Conservation (phyloP, 2,329 filamentous ascomycete species). For the Penicillium sp. region DNA sequence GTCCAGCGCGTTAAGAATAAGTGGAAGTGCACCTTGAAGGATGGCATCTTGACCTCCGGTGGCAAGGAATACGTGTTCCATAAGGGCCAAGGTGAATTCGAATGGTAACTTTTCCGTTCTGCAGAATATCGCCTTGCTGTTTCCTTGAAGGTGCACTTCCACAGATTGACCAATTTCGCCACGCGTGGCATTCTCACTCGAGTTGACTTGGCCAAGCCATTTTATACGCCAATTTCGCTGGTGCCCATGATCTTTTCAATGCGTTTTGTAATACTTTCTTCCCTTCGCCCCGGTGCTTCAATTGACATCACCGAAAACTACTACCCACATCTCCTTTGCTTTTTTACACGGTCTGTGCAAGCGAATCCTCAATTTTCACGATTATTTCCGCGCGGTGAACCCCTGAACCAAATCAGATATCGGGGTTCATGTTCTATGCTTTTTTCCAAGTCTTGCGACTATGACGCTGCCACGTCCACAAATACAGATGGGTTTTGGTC, state of each 20-base stretch:
- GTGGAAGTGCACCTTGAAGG: slow-evolving; percentile 98
- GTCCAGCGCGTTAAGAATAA: slow-evolving; percentile 99
- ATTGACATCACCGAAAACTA: slow-evolving; percentile 12
- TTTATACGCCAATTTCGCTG: neutral
- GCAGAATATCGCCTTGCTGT: no score
- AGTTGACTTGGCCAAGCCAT: neutral
- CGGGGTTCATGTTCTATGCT: slow-evolving; percentile 6
- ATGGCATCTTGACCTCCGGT: slow-evolving; percentile 87
- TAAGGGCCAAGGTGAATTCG: slow-evolving; percentile 94
- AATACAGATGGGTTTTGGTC: slow-evolving; percentile 16
- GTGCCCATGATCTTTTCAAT: slow-evolving; percentile 5
- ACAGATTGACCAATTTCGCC: neutral
- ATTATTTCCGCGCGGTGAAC: neutral
- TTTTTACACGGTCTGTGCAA: slow-evolving; percentile 13
- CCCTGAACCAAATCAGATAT: slow-evolving; percentile 6
- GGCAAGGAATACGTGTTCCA: slow-evolving; percentile 97
- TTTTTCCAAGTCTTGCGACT: slow-evolving; percentile 7
- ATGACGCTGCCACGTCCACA: slow-evolving; percentile 24
- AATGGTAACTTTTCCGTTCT: slow-evolving; percentile 63
- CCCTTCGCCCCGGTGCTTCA: neutral
- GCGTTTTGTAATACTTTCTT: slow-evolving; percentile 18
- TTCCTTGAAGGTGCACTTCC: no score
- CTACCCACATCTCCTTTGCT: slow-evolving; percentile 5
- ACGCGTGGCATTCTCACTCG: neutral
- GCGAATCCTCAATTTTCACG: slow-evolving; percentile 13